Evolutionary conservation across 1,139 yeast genomes (phyloP), one percentile per base, ranked within the genome.

Genomic region (Taphrina deformans): DNA sequence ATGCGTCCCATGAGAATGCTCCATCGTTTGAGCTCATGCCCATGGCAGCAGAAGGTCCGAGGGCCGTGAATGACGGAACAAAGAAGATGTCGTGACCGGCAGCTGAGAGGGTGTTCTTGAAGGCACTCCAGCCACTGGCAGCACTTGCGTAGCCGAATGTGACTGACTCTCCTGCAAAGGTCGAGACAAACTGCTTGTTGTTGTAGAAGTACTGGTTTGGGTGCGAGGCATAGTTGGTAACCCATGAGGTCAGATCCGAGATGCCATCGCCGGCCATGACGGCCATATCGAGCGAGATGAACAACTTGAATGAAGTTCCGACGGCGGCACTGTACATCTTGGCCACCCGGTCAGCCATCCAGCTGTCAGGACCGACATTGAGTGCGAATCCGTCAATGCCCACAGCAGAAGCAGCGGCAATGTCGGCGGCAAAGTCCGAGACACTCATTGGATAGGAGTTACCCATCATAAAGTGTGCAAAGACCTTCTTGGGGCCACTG

Each of bases 381-480:
- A 67, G 67, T 6, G 67, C 68, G 53, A 67, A 67, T 6, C 66
- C 69, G 46, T 67, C 68, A 26, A 67, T 59, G 18, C 67, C 67
- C n/a, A 38, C 67, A 18, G 51, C 56, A 7, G 55, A 33, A n/a
- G 69, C 69, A 24, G 51, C 53, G 6, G 51, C 23, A 33, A 67
- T 64, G 40, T 67, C 69, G 29, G 40, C 55, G 31, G 55, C 55
- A 52, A 65, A 67, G 50, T 56, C 58, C 4, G 62, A 41, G 26
- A 46, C 60, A 14, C 58, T 24, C 60, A 55, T 62, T 12, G 59
- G 53, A 38, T 56, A 62, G 21, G 68, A 40, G 38, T 66, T 62
- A 51, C 69, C 69, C 69, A 67, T 60, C 69, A 67, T 66, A 64
- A 64, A 67, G 46, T 67, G 69, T 12, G 69, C 69, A 58, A 66